phyloP scores from a whole-genome alignment of 306 rosid genomes.

The Trifolium subterraneum region DNA sequence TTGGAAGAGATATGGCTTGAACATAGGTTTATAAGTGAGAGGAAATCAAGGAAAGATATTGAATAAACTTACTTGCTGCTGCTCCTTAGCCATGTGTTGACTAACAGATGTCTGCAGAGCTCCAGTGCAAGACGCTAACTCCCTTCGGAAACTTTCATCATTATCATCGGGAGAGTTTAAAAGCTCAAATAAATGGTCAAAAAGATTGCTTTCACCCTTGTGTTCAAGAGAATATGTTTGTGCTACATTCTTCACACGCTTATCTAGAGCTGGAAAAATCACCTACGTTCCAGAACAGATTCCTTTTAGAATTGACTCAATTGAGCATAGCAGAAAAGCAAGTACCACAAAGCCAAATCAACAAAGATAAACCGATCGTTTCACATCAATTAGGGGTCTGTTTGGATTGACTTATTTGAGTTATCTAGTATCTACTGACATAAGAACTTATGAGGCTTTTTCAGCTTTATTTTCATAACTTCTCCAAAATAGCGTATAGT shows the following conservation, averaged over 20 bases:
- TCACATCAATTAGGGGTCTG: background rate
- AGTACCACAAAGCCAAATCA: background rate
- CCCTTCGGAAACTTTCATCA: constrained; percentile 83
- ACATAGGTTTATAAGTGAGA: no score
- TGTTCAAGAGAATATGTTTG: constrained; percentile 98
- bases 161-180: constrained; percentile 63
- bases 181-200: constrained; percentile 82
- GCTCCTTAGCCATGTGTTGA: constrained; percentile 99
- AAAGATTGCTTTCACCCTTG: constrained; percentile 86
- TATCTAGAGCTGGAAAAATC: constrained; percentile 94
- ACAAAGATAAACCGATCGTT: constrained; percentile 20
- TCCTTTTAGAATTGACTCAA: constrained; percentile 33
- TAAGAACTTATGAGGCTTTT: no score
- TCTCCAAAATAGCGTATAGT: no score
- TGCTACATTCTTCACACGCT: constrained; percentile 97
- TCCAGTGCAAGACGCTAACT: constrained; percentile 94
- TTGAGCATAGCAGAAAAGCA: constrained; percentile 34
- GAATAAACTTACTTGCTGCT: constrained; percentile 77
- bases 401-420: no score
- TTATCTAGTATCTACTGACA: no score
- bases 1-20: no score
- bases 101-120: constrained; percentile 88
- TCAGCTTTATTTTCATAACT: no score
- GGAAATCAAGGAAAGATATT: constrained; percentile 25
- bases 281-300: constrained; percentile 66